Evolutionary conservation across 805 yeast species (phyloP), one percentile per base, ranked within the genome.

Genomic region (Yarrowia sp.): DNA sequence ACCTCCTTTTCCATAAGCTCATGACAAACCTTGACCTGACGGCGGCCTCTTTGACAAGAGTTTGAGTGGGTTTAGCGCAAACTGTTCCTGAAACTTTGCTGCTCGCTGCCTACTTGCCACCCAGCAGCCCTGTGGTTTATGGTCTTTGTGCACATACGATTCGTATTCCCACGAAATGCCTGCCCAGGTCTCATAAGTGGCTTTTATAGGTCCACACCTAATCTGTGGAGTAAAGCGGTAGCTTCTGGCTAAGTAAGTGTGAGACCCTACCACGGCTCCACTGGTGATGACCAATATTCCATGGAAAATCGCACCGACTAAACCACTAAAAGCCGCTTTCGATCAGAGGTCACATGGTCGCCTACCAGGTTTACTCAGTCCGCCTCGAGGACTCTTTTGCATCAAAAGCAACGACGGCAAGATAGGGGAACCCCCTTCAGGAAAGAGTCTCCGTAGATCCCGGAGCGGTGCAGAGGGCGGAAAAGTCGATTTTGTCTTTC

Each of bases 11-110:
- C 12, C 19, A 32, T 8, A 32, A 9, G n/a, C 42, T 16, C 16
- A 15, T 5, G 7, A 7, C 22, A 56, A 56, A 56, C 63, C 63
- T 56, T 10, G 63, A 56, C 63, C 63, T 56, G 63, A 42, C 63
- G 40, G 38, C 48, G 48, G 63, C 63, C n/a, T 41, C 36, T 15
- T 12, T 3, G 16, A 7, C 14, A 26, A 3, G 58, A 52, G 58
- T n/a, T 38, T 12, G 58, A 15, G 3, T 2, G 11, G 1, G 32
- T 16, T 53, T 7, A 53, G 16, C 59, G 59, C 59, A 53, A 12
- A 12, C 59, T 22, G 63, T 56, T 56, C 63, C 63, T 56, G 63
- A 32, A 56, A 56, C 63, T 56, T 26, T 56, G 63, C 45, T 40
- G 35, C 43, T 19, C 43, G 32, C 55, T 15, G 53, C 11, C 53